Conservation (phyloP, 2,329 filamentous ascomycete species). For the Claviceps paspali region DNA sequence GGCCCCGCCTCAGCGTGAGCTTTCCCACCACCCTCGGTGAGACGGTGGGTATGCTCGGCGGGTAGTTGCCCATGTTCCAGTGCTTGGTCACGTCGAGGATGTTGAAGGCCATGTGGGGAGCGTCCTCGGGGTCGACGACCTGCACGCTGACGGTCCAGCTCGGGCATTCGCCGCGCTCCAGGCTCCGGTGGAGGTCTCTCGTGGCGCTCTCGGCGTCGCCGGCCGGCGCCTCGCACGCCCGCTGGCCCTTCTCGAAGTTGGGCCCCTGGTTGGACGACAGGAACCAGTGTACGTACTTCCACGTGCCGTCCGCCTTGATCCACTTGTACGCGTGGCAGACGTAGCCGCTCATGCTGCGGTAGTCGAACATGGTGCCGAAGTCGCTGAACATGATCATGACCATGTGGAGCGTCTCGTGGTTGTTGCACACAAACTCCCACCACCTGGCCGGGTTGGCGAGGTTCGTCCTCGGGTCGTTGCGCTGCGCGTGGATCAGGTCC, state of each 20-base stretch:
- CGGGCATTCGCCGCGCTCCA: conserved; percentile 43
- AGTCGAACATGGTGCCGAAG: conserved; percentile 49
- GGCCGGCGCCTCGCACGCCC: conserved; percentile 36
- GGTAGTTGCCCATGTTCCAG: conserved; percentile 42
- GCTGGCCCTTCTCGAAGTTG: conserved; percentile 42
- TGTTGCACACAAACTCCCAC: conserved; percentile 31
- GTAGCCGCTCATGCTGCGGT: conserved; percentile 53
- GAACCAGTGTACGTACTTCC: conserved; percentile 52
- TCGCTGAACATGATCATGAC: conserved; percentile 53
- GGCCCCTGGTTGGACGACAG: conserved; percentile 47
- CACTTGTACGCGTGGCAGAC: conserved; percentile 53
- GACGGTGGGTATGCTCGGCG: conserved; percentile 16
- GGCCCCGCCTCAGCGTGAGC: conserved; percentile 49
- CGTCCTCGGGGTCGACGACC: conserved; percentile 44
- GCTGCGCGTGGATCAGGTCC: conserved; percentile 63
- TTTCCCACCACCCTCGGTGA: conserved; percentile 46
- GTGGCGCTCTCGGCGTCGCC: conserved; percentile 48
- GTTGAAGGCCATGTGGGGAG: conserved; percentile 44
- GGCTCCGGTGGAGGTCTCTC: conserved; percentile 49
- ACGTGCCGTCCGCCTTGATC: conserved; percentile 48
- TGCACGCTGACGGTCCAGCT: conserved; percentile 52
- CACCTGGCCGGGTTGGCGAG: conserved; percentile 53
- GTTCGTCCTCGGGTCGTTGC: conserved; percentile 58
- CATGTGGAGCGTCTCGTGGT: conserved; percentile 48
- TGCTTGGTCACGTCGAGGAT: conserved; percentile 57